These are phyloP conservation scores for Aspergillus novofumigatus DNA, from an alignment of 2,329 filamentous ascomycete genomes.

Conservation along the genomic window DNA sequence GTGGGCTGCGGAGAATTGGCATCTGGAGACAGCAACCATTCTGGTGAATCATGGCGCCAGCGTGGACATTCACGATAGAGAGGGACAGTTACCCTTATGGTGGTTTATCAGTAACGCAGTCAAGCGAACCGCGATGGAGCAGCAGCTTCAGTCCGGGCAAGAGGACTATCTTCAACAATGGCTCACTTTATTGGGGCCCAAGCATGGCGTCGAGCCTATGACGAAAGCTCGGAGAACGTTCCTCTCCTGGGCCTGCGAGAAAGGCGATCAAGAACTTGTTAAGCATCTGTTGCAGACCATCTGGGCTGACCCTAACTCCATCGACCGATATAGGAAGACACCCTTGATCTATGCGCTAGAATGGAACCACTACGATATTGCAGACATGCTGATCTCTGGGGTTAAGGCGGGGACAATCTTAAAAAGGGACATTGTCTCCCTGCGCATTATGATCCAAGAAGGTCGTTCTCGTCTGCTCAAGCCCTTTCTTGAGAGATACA, in stretches of 20 bases:
- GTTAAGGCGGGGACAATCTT: not conserved
- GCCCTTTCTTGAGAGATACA: conserved; percentile 12
- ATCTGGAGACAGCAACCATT: conserved; percentile 1
- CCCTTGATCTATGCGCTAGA: conserved; percentile 14
- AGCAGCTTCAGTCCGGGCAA: not conserved
- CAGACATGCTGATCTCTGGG: conserved; percentile 10
- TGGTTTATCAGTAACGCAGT: conserved; percentile 9
- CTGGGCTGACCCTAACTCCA: conserved; percentile 13
- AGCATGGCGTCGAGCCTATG: conserved; percentile 7
- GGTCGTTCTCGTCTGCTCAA: conserved; percentile 9
- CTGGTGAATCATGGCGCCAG: conserved; percentile 5
- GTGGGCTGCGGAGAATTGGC: conserved; percentile 10
- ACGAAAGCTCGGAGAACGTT: conserved; percentile 13
- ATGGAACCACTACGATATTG: conserved; percentile 12
- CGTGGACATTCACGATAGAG: conserved; percentile 10
- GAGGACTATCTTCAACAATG: conserved; percentile 5
- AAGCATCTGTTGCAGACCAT: conserved; percentile 6
- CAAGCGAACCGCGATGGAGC: not conserved
- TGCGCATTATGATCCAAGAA: conserved; percentile 12
- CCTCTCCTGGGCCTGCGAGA: conserved; percentile 14
- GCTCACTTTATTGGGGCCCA: conserved; percentile 5
- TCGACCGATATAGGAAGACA: conserved; percentile 13
- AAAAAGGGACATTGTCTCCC: conserved; percentile 9
- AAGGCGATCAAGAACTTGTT: conserved; percentile 7
- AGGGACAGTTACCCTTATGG: conserved; percentile 12